A percentile compares a stretch with the other conserved stretches of the same genome.
phyloP scores from a whole-genome alignment of 164 flowering plant genomes.

The Sedum album region DNA sequence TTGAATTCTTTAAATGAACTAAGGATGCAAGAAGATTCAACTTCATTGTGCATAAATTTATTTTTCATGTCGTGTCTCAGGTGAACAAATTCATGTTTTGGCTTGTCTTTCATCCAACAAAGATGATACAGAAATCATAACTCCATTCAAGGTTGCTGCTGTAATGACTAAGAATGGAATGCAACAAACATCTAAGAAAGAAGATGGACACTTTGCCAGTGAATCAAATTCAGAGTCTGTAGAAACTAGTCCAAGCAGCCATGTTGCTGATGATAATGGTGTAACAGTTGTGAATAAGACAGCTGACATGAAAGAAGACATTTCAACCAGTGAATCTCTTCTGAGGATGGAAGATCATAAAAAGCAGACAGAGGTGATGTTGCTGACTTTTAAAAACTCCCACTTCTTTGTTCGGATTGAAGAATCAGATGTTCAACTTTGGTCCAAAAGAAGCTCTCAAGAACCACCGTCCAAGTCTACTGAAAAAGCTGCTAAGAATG shows the following conservation, averaged over 20 bases:
- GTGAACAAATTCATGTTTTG: conserved; percentile 83
- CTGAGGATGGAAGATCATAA: conserved; percentile 74
- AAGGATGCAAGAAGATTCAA: background rate
- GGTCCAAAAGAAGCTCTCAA: conserved; percentile 49
- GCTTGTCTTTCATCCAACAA: conserved; percentile 81
- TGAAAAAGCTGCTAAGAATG: conserved; percentile 18
- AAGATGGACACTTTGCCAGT: conserved; percentile 28
- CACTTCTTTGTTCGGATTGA: conserved; percentile 88
- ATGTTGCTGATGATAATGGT: conserved; percentile 29
- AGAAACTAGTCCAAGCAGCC: conserved; percentile 22
- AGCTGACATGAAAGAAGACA: conserved; percentile 31
- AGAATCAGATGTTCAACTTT: conserved; percentile 64
- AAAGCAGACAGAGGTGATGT: conserved; percentile 53
- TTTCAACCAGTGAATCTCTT: conserved; percentile 69
- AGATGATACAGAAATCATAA: conserved; percentile 68
- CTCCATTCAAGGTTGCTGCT: conserved; percentile 95
- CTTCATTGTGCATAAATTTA: background rate
- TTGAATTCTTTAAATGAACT: background rate
- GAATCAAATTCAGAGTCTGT: conserved; percentile 15
- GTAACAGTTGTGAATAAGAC: conserved; percentile 23
- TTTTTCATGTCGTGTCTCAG: conserved; percentile 29
- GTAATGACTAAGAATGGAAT: conserved; percentile 66
- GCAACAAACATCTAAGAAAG: conserved; percentile 29
- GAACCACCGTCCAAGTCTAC: conserved; percentile 21
- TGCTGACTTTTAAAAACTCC: conserved; percentile 64